Evolutionary conservation across 495 filamentous ascomycete genomes (phyloP), one percentile per base, ranked within the genome.

Genomic region (Aspergillus homomorphus): DNA sequence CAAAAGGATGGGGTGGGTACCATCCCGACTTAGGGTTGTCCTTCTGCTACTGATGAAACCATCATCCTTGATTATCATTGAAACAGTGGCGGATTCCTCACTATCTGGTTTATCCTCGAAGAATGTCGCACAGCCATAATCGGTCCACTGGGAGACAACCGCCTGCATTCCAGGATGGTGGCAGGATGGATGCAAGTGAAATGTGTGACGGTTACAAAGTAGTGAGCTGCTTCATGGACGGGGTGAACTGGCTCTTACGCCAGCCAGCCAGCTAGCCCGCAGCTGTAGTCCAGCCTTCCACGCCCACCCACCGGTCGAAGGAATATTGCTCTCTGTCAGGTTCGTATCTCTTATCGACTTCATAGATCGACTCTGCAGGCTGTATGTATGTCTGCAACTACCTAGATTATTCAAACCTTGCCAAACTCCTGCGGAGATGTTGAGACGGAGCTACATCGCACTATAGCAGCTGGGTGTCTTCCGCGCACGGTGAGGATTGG

Each of bases 41-140:
- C n/a, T n/a, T n/a, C n/a, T 51, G 24, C 24, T 8, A 14, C 24
- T 30, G 30, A 19, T 51, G 23, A 23, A 28, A 28, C 30, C 48
- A 23, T 19, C 15, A 51, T 51, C 28, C 48, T 51, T 28, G 28
- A 33, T 51, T 18, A 48, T 22, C 23, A 51, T 51, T 24, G 48
- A 30, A 28, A 51, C 48, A 26, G 55, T 57, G 46, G 55, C 46
- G 41, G 38, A 51, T 57, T 33, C 30, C 55, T 45, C 15, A 23
- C 48, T 28, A 30, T 48, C 19, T 22, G 33, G 51, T 51, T 28
- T 38, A 38, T 38, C 28, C 46, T 41, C 56, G 30, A 20, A 26
- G 56, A 58, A 58, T 58, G 56, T 58, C 26, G 56, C 52, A 58
- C 56, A 52, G 50, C 48, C 18, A 57, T 38, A 43, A 51, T 28